A percentile compares a stretch with the other conserved stretches of the same genome.
These are phyloP conservation scores for Chlamydomonas sphaeroides DNA, from an alignment of 139 green algal species.

Conservation along the genomic window DNA sequence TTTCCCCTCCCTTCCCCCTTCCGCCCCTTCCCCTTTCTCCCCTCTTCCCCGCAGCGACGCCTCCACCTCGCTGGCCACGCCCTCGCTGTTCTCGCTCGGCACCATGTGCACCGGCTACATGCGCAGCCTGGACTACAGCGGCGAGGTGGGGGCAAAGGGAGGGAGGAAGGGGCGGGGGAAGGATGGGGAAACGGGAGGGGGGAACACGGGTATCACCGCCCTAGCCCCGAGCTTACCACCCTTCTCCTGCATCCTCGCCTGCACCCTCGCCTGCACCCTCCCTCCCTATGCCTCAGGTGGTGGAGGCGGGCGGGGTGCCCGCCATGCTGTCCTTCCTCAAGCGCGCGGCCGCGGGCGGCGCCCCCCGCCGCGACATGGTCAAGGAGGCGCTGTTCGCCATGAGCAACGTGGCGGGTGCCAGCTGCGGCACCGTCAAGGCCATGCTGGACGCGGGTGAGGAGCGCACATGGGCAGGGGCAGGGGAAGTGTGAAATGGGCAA, in stretches of 20 bases:
- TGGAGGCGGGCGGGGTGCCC: conserved; percentile 35
- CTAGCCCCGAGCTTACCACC: too few relatives aligned
- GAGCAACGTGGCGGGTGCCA: conserved; percentile 26
- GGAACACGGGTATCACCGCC: too few relatives aligned
- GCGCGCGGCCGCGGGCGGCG: neutral
- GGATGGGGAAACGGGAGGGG: neutral
- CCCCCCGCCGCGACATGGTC: neutral
- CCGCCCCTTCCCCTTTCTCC: neutral
- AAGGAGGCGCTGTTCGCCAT: conserved; percentile 32
- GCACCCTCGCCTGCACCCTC: neutral
- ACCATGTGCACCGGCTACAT: conserved; percentile 45
- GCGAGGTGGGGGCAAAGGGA: neutral
- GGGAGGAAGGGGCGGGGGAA: neutral
- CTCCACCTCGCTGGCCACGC: neutral
- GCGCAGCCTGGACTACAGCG: conserved; percentile 24
- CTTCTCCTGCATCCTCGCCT: neutral
- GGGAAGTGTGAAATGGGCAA: too few relatives aligned
- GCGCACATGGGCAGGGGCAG: too few relatives aligned
- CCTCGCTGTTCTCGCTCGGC: conserved; percentile 20
- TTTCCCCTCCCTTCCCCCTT: neutral
- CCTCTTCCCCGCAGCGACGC: neutral
- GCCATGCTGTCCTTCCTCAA: conserved; percentile 27
- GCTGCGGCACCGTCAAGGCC: conserved; percentile 8
- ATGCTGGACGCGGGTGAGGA: conserved; percentile 21
- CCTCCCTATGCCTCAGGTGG: neutral